Conservation (phyloP, 2,329 filamentous ascomycete species). For the Ophiostoma ulmi region DNA sequence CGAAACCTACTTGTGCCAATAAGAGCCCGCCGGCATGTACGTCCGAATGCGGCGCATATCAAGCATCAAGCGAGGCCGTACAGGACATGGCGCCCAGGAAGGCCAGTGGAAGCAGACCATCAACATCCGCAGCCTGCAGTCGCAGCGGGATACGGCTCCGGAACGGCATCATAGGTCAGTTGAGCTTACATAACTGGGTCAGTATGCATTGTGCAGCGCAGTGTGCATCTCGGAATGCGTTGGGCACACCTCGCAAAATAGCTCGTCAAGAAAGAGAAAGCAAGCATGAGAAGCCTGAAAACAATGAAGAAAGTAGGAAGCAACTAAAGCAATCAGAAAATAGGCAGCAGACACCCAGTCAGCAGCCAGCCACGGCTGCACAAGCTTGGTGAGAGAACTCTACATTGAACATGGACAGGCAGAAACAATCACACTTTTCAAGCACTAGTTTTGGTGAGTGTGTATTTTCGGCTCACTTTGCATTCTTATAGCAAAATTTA, state of each 20-base stretch:
- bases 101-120: background rate
- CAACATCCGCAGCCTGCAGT: background rate
- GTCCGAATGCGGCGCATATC: background rate
- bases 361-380: no score
- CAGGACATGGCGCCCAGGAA: background rate
- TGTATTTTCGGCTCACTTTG: background rate
- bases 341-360: background rate
- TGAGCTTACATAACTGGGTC: background rate
- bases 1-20: background rate
- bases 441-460: background rate
- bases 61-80: background rate
- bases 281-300: no score
- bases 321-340: background rate
- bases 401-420: background rate
- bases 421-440: background rate
- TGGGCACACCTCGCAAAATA: no score
- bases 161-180: background rate
- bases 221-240: background rate
- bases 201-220: background rate
- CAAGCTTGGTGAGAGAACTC: background rate
- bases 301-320: no score
- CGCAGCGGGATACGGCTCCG: slow-evolving; percentile 2
- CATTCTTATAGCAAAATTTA: background rate
- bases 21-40: background rate
- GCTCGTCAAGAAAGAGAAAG: no score